Conservation (phyloP, 1,284 basidiomycete species). For the Cerioporus squamosus region DNA sequence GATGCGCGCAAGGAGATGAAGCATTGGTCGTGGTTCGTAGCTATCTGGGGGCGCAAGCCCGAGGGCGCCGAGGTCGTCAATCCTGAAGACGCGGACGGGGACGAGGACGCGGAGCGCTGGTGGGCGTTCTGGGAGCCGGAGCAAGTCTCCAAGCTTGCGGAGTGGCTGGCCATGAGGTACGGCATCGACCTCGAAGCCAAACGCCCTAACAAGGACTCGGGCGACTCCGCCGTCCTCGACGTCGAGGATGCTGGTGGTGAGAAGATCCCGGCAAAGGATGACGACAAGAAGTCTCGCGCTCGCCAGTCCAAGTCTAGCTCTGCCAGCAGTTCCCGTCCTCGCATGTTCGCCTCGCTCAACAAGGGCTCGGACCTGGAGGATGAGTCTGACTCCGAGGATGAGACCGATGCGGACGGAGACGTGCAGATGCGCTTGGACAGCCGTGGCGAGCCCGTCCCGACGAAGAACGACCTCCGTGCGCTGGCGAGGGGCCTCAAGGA, state of each 20-base stretch:
- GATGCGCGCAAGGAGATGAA: slow-evolving; percentile 52
- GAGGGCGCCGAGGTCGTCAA: slow-evolving; percentile 32
- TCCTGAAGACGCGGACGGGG: slow-evolving; percentile 31
- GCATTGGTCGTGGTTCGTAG: slow-evolving; percentile 77
- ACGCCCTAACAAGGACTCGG: slow-evolving; percentile 1
- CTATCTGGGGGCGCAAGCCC: slow-evolving; percentile 66
- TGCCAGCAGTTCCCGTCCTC: not conserved
- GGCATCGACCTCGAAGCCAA: slow-evolving; percentile 39
- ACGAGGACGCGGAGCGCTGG: slow-evolving; percentile 52
- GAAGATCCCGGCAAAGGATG: not conserved
- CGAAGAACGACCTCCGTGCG: slow-evolving; percentile 29
- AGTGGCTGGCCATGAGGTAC: slow-evolving; percentile 62
- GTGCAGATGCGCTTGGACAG: slow-evolving; percentile 15
- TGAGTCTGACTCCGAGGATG: not conserved
- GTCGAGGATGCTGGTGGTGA: slow-evolving; percentile 2
- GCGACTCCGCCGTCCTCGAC: slow-evolving; percentile 3
- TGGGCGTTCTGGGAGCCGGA: slow-evolving; percentile 73
- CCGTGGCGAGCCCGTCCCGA: slow-evolving; percentile 21
- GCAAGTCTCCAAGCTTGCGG: slow-evolving; percentile 66
- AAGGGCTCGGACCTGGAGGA: slow-evolving; percentile 4
- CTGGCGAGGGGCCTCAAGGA: slow-evolving; percentile 36
- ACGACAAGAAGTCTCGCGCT: slow-evolving; percentile 3
- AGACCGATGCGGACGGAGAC: slow-evolving; percentile 10
- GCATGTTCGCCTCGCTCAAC: slow-evolving; percentile 13
- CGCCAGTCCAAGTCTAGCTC: slow-evolving; percentile 13